phyloP scores from a whole-genome alignment of 331 rosid species.

The Malus hybrid region DNA sequence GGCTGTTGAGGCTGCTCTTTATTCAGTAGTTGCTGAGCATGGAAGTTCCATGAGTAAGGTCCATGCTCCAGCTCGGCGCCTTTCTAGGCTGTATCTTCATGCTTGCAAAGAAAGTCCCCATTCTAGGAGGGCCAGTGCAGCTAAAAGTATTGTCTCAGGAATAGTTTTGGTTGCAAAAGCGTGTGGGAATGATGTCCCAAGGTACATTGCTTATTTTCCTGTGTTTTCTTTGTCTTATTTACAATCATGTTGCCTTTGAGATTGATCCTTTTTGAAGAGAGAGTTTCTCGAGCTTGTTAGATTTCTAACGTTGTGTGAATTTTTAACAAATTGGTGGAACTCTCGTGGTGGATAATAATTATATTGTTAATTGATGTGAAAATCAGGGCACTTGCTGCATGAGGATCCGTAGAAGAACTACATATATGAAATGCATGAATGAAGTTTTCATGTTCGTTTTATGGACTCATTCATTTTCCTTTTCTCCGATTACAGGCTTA shows the following conservation, averaged over 20 bases:
- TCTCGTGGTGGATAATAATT: not conserved
- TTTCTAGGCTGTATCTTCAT: slow-evolving; percentile 87
- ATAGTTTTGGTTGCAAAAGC: slow-evolving; percentile 90
- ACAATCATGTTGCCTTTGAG: not conserved
- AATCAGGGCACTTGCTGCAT: not conserved
- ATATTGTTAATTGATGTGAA: not conserved
- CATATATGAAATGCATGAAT: not conserved
- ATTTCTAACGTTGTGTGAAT: not conserved
- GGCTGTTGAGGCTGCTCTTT: slow-evolving; percentile 81
- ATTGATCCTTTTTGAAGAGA: not conserved
- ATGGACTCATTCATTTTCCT: slow-evolving; percentile 9
- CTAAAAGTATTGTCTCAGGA: slow-evolving; percentile 90
- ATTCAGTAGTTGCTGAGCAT: slow-evolving; percentile 90
- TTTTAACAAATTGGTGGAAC: not conserved
- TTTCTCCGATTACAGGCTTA: slow-evolving; percentile 55
- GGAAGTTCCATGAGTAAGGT: slow-evolving; percentile 97
- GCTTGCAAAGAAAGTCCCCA: slow-evolving; percentile 56
- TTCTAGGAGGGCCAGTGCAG: slow-evolving; percentile 68
- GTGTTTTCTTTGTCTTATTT: slow-evolving; percentile 8
- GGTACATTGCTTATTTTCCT: slow-evolving; percentile 36
- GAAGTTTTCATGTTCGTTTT: not conserved
- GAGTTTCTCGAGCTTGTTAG: not conserved
- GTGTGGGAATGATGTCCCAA: slow-evolving; percentile 97
- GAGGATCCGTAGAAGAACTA: not conserved
- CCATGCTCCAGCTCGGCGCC: slow-evolving; percentile 98